These are phyloP conservation scores for Canna indica DNA, from an alignment of 176 grass and related monocot species.

Conservation along the genomic window DNA sequence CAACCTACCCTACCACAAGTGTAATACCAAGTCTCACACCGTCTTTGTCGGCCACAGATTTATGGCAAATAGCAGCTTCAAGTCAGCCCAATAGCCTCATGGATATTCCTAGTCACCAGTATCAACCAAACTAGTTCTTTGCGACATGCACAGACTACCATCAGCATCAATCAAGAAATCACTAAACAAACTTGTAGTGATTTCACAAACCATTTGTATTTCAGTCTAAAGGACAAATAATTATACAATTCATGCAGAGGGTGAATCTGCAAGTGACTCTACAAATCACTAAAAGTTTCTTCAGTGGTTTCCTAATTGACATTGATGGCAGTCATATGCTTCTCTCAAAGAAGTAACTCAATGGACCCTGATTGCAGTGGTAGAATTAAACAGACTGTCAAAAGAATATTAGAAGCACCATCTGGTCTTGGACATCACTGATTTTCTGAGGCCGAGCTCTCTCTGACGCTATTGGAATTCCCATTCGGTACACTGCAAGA, in stretches of 20 bases:
- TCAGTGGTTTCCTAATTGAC: neutral
- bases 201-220: neutral
- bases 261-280: neutral
- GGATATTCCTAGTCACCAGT: too few relatives aligned
- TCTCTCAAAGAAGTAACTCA: neutral
- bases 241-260: neutral
- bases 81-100: too few relatives aligned
- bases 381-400: neutral
- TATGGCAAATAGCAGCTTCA: too few relatives aligned
- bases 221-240: neutral
- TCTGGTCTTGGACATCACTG: neutral
- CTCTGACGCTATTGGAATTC: slow-evolving; percentile 38
- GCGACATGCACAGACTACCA: neutral
- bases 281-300: slow-evolving; percentile 2
- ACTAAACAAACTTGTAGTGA: neutral
- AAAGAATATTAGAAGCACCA: neutral
- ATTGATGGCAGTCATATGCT: neutral
- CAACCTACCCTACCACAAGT: too few relatives aligned
- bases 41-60: too few relatives aligned
- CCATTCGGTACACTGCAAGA: slow-evolving; percentile 31
- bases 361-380: neutral
- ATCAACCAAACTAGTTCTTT: neutral
- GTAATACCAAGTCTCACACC: too few relatives aligned
- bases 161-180: neutral
- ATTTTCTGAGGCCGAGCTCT: slow-evolving; percentile 28